Evolutionary conservation across 2,329 filamentous ascomycete species (phyloP).

Genomic region (Neofusicoccum parvum): DNA sequence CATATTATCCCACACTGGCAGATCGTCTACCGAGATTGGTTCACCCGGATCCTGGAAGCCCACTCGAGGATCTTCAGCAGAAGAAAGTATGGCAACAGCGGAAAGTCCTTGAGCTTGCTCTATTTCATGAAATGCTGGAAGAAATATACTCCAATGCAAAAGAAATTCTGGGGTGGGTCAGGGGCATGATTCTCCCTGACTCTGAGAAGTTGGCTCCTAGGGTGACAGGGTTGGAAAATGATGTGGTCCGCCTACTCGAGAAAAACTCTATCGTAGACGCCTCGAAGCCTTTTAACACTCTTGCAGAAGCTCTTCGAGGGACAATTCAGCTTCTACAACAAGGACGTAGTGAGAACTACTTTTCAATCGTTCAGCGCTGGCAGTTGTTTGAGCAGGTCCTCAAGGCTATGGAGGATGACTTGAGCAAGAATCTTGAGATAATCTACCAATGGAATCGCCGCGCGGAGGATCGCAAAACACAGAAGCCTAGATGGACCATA

Average conservation of each 20-base stretch:
- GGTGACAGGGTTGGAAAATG: too few species aligned
- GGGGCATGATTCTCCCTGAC: too few species aligned
- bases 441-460: constrained; percentile 31
- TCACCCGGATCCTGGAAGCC: too few species aligned
- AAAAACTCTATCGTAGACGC: too few species aligned
- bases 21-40: background rate
- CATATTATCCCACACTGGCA: too few species aligned
- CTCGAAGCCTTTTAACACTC: too few species aligned
- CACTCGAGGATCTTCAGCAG: background rate
- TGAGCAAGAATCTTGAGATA: constrained; percentile 24
- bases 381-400: constrained; percentile 25
- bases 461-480: constrained; percentile 29
- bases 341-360: constrained; percentile 8
- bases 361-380: constrained; percentile 16
- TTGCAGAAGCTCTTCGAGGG: constrained; percentile 18
- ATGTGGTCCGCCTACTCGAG: background rate
- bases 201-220: too few species aligned
- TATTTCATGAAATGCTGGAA: constrained; percentile 28
- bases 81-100: constrained; percentile 29
- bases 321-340: background rate
- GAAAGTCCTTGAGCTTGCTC: constrained; percentile 33
- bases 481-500: constrained; percentile 35
- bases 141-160: constrained; percentile 10
- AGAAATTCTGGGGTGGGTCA: background rate
- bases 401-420: constrained; percentile 26